Conservation (phyloP, 176 grass and related monocot species). For the Otatea glauca region DNA sequence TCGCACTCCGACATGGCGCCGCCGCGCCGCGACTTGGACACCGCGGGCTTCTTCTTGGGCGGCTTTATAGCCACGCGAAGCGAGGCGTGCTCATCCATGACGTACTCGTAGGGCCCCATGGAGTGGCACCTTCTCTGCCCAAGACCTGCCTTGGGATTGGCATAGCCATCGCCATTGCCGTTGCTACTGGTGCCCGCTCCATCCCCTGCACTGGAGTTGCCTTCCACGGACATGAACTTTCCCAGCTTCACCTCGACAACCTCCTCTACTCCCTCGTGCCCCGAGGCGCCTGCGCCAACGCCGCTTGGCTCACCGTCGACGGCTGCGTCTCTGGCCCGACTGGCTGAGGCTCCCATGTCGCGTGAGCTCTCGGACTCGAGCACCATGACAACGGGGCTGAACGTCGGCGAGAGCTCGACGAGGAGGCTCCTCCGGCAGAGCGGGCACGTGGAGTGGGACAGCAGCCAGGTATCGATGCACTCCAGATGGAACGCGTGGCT, state of each 20-base stretch:
- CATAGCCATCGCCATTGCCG: slow-evolving; percentile 37
- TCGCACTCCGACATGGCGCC: slow-evolving; percentile 87
- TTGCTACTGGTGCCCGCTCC: slow-evolving; percentile 53
- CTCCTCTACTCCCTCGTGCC: slow-evolving; percentile 28
- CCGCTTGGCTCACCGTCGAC: background rate
- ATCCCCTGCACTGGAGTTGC: slow-evolving; percentile 29
- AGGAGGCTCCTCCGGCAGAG: slow-evolving; percentile 80
- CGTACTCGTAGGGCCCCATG: slow-evolving; percentile 95
- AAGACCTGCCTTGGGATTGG: slow-evolving; percentile 29
- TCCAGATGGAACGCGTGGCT: slow-evolving; percentile 96
- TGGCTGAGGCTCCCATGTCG: slow-evolving; percentile 33
- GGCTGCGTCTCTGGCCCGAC: background rate
- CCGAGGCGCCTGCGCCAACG: background rate
- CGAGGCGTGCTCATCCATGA: slow-evolving; percentile 69
- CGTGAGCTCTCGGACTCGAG: slow-evolving; percentile 68
- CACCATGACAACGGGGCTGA: slow-evolving; percentile 65
- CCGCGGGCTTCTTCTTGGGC: slow-evolving; percentile 67
- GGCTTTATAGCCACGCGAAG: slow-evolving; percentile 79
- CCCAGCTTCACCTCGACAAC: slow-evolving; percentile 85
- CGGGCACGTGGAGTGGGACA: slow-evolving; percentile 96
- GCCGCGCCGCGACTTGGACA: slow-evolving; percentile 45
- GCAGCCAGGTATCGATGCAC: slow-evolving; percentile 98
- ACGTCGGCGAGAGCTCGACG: slow-evolving; percentile 60
- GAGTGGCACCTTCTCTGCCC: slow-evolving; percentile 84
- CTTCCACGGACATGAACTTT: slow-evolving; percentile 75